A percentile compares a stretch with the other conserved stretches of the same genome.
Conservation (phyloP, 495 filamentous ascomycete species). For the Penicillium verhagenii region DNA sequence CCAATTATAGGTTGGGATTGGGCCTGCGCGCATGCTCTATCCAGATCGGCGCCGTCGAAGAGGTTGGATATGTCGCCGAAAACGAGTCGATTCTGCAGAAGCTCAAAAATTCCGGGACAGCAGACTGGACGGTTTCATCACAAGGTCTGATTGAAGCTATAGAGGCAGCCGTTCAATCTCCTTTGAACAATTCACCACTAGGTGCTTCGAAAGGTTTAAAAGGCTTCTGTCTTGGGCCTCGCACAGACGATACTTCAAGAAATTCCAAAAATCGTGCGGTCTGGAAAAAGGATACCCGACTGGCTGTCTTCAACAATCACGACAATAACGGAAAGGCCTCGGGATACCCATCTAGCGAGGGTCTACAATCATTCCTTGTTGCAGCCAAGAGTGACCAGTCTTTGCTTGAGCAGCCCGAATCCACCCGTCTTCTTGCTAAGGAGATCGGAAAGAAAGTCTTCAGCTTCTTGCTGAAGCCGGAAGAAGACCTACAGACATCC, state of each 20-base stretch:
- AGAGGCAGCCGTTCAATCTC: neutral
- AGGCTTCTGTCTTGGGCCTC: constrained; percentile 10
- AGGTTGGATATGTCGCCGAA: constrained; percentile 33
- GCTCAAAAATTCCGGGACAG: neutral
- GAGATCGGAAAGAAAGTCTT: constrained; percentile 45
- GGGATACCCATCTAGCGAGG: neutral
- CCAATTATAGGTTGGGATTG: constrained; percentile 25
- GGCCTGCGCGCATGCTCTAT: constrained; percentile 6
- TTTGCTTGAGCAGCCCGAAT: constrained; percentile 1
- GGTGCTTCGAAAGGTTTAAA: no score
- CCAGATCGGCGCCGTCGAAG: constrained; percentile 24
- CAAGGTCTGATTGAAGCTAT: neutral
- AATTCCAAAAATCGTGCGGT: constrained; percentile 13
- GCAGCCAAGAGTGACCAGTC: constrained; percentile 1
- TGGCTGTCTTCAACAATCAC: constrained; percentile 30
- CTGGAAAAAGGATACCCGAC: constrained; percentile 25
- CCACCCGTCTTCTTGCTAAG: constrained; percentile 35
- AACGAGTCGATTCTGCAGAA: constrained; percentile 8
- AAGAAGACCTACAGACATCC: constrained; percentile 29
- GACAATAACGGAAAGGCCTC: constrained; percentile 7
- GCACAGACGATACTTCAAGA: no score
- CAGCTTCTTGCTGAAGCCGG: constrained; percentile 21
- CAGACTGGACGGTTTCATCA: neutral
- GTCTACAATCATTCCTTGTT: constrained; percentile 12
- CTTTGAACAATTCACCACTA: neutral